These are phyloP conservation scores for Zanthoxylum bungeanum DNA, from an alignment of 345 rosid species.

Conservation along the genomic window DNA sequence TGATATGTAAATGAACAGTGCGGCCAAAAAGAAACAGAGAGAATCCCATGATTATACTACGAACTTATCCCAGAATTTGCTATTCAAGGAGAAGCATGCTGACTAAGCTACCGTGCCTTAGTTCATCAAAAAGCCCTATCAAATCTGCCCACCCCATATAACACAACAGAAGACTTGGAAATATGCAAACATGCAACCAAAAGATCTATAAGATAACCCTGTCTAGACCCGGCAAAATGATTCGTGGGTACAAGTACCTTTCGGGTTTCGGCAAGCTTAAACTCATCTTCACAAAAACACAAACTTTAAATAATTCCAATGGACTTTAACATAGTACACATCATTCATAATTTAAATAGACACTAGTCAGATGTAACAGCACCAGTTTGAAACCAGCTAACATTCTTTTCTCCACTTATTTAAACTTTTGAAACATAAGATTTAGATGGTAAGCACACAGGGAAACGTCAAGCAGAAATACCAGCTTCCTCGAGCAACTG, in stretches of 20 bases:
- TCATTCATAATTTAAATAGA: not conserved
- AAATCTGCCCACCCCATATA: not conserved
- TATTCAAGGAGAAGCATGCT: not conserved
- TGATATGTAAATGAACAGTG: not conserved
- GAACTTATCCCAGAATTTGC: not conserved
- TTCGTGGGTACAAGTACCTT: too few relatives aligned
- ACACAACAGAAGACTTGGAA: not conserved
- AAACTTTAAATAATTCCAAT: not conserved
- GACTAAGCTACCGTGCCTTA: not conserved
- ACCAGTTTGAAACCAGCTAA: not conserved
- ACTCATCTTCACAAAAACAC: not conserved
- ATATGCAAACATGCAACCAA: not conserved
- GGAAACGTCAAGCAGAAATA: slow-evolving; percentile 25
- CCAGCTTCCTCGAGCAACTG: slow-evolving; percentile 60
- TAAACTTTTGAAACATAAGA: not conserved
- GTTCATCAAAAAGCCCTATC: not conserved
- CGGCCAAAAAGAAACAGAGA: not conserved
- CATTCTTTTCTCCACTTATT: not conserved
- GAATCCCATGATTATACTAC: not conserved
- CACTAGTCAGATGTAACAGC: not conserved
- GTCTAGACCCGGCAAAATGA: not conserved
- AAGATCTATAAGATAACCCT: not conserved
- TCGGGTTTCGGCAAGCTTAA: not conserved
- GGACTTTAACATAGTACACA: not conserved
- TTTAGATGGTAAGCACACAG: not conserved